Evolutionary conservation across 352 stramenopile genomes (phyloP).

Genomic region (Pythium aristosporum): DNA sequence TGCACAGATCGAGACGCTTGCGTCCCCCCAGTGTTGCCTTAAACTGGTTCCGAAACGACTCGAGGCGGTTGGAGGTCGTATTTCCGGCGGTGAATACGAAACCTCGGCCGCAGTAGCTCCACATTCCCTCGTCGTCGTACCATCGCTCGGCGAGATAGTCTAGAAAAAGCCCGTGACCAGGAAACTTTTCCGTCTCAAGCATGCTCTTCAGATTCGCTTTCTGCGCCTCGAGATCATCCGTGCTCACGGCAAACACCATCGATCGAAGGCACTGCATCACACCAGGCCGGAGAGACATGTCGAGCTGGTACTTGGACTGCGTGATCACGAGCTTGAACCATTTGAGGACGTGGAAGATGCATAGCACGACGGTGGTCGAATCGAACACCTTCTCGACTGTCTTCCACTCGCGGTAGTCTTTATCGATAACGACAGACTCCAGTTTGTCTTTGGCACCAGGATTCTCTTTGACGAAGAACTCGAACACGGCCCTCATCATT

Average conservation of each 20-base stretch:
- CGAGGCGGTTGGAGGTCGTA: too few species aligned
- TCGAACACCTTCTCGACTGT: slow-evolving; percentile 9
- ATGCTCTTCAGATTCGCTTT: too few species aligned
- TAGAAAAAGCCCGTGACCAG: too few species aligned
- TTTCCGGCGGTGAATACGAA: too few species aligned
- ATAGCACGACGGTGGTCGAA: slow-evolving; percentile 8
- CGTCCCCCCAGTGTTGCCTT: too few species aligned
- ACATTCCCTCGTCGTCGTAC: too few species aligned
- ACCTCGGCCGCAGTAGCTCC: too few species aligned
- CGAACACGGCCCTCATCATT: slow-evolving; percentile 14
- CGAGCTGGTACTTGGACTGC: not conserved
- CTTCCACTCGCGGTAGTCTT: slow-evolving; percentile 24
- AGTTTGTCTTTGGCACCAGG: not conserved
- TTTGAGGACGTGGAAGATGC: slow-evolving; percentile 22
- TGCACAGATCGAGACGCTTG: too few species aligned
- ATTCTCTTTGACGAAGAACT: slow-evolving; percentile 15
- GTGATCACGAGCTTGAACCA: slow-evolving; percentile 11
- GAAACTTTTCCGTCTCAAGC: too few species aligned
- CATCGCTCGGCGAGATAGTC: too few species aligned
- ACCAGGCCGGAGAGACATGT: not conserved
- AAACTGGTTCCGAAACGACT: too few species aligned
- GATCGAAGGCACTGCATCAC: not conserved
- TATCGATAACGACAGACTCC: slow-evolving; percentile 25
- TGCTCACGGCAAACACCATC: not conserved
- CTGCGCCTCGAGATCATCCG: too few species aligned